phyloP scores from a whole-genome alignment of 2,329 filamentous ascomycete genomes.

The Scedosporium apiospermum region DNA sequence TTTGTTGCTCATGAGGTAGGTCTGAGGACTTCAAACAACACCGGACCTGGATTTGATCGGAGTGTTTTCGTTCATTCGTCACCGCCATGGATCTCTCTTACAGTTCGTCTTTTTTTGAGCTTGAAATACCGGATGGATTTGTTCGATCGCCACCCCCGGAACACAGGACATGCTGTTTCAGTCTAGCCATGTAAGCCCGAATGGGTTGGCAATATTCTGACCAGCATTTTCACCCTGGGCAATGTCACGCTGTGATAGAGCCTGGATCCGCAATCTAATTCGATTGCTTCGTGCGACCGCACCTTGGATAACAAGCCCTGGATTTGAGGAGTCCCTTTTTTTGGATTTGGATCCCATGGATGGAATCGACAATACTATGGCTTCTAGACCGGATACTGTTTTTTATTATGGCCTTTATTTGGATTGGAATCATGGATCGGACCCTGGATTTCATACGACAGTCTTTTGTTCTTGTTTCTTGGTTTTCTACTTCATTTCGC shows the following conservation, averaged over 20 bases:
- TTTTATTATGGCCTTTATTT: not conserved
- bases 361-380: not conserved
- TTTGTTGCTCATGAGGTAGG: not conserved
- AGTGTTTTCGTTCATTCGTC: no score
- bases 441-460: not conserved
- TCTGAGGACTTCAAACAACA: not conserved
- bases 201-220: not conserved
- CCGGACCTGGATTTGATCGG: no score
- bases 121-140: not conserved
- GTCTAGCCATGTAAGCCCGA: not conserved
- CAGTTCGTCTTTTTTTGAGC: no score
- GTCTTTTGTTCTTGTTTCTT: slow-evolving; percentile 8
- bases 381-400: not conserved
- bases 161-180: not conserved
- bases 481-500: slow-evolving; percentile 8
- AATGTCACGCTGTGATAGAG: not conserved
- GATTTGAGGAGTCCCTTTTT: not conserved
- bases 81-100: no score
- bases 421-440: not conserved
- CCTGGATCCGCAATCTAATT: slow-evolving; percentile 19
- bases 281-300: slow-evolving; percentile 23
- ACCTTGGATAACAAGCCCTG: slow-evolving; percentile 6
- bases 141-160: not conserved
- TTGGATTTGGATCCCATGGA: not conserved
- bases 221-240: not conserved